phyloP scores from a whole-genome alignment of 768 basidiomycete species.

The Aureoboletus auriporus region DNA sequence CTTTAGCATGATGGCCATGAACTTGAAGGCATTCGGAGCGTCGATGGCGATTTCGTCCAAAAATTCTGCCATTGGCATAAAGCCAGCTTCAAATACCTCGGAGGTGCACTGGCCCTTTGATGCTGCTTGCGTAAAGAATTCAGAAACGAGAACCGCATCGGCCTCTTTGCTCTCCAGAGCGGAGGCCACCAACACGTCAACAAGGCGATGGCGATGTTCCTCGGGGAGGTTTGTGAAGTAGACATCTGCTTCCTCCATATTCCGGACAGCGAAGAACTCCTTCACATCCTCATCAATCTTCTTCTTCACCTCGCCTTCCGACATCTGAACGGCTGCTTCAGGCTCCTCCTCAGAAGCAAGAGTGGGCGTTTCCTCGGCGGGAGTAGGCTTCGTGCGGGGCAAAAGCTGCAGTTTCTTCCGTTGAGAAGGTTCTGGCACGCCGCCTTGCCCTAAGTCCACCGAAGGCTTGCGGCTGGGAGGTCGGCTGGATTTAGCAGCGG shows the following conservation, averaged over 20 bases:
- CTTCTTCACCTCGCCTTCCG: conserved; percentile 62
- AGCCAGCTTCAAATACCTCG: conserved; percentile 70
- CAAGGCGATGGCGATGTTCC: conserved; percentile 58
- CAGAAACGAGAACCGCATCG: conserved; percentile 73
- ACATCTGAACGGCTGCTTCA: conserved; percentile 47
- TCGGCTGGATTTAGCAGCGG: conserved; percentile 48
- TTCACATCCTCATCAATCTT: conserved; percentile 80
- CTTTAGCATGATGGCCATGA: conserved; percentile 72
- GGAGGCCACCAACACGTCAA: conserved; percentile 68
- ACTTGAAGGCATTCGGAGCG: conserved; percentile 78
- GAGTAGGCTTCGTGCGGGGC: conserved; percentile 66
- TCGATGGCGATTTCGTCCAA: conserved; percentile 90
- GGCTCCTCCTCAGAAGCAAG: conserved; percentile 49
- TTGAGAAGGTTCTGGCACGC: conserved; percentile 46
- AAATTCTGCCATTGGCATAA: conserved; percentile 63
- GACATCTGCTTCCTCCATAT: conserved; percentile 80
- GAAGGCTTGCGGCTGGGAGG: conserved; percentile 49
- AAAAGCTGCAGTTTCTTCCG: conserved; percentile 71
- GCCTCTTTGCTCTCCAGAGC: conserved; percentile 81
- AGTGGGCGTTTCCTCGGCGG: conserved; percentile 44
- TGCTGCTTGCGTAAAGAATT: conserved; percentile 63
- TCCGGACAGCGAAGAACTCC: conserved; percentile 84
- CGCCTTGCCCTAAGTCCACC: conserved; percentile 44
- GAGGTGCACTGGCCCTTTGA: conserved; percentile 57
- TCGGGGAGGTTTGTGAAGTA: conserved; percentile 77